Conservation (phyloP, 2,329 filamentous ascomycete genomes). For the Thelonectria rubi region DNA sequence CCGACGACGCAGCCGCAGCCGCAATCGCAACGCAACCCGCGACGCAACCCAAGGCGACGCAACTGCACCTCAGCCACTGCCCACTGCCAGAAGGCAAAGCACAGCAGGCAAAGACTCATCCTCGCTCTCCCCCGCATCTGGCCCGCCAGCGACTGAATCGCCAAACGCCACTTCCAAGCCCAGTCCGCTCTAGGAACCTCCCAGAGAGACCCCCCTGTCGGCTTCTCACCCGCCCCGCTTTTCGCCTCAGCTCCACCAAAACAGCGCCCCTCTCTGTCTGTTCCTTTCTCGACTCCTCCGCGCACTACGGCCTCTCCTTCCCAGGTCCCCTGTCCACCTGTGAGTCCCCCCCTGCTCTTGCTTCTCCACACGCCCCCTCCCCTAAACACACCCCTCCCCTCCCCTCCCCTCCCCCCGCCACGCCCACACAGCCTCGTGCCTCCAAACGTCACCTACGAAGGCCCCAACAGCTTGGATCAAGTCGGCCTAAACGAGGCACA, state of each 20-base stretch:
- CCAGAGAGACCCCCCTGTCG: conserved; percentile 14
- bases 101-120: conserved; percentile 4
- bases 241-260: conserved; percentile 17
- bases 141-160: conserved; percentile 21
- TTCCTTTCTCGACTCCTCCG: conserved; percentile 1
- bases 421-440: conserved; percentile 53
- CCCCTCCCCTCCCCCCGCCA: conserved; percentile 4
- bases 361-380: background rate
- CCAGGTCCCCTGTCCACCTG: conserved; percentile 26
- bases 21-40: conserved; percentile 6
- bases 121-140: conserved; percentile 11
- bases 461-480: conserved; percentile 45
- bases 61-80: conserved; percentile 7
- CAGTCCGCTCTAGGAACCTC: conserved; percentile 21
- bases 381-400: conserved; percentile 13
- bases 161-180: conserved; percentile 23
- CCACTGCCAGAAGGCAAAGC: conserved; percentile 8
- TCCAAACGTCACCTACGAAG: conserved; percentile 53
- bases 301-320: conserved; percentile 32
- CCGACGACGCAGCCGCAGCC: conserved; percentile 10
- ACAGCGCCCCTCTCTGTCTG: conserved; percentile 10
- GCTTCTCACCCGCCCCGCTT: conserved; percentile 14
- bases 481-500: conserved; percentile 44
- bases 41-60: conserved; percentile 6
- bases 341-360: conserved; percentile 4